A percentile compares a stretch with the other conserved stretches of the same genome.
Conservation (phyloP, 2,329 filamentous ascomycete species). For the Pseudogymnoascus sp. region DNA sequence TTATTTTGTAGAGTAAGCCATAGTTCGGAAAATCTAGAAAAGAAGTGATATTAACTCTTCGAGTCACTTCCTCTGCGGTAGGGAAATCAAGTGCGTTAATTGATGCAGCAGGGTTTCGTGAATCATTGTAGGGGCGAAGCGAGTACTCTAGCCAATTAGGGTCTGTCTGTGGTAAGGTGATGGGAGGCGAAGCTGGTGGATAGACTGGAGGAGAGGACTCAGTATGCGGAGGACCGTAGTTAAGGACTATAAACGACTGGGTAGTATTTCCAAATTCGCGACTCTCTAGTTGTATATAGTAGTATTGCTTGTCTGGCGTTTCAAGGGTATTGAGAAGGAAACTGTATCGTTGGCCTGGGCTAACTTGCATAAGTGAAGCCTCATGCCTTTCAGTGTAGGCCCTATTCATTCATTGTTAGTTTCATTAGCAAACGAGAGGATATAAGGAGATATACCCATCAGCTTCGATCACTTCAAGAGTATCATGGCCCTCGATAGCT, state of each 20-base stretch:
- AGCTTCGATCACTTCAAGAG: slow-evolving; percentile 51
- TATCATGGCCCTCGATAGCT: slow-evolving; percentile 47
- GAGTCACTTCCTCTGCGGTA: slow-evolving; percentile 28
- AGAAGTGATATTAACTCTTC: slow-evolving; percentile 30
- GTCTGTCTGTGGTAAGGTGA: slow-evolving; percentile 21
- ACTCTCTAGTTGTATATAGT: slow-evolving; percentile 36
- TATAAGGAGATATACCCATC: slow-evolving; percentile 35
- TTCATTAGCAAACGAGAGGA: slow-evolving; percentile 10
- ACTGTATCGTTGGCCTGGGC: slow-evolving; percentile 42
- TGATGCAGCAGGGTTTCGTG: neutral
- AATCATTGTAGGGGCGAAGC: slow-evolving; percentile 21
- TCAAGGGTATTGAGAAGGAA: slow-evolving; percentile 38
- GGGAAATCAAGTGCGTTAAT: slow-evolving; percentile 20
- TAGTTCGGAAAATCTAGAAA: neutral
- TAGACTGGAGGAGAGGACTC: slow-evolving; percentile 10
- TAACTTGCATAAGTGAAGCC: slow-evolving; percentile 38
- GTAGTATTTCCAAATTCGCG: slow-evolving; percentile 34
- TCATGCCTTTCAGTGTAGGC: slow-evolving; percentile 33
- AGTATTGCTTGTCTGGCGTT: slow-evolving; percentile 27
- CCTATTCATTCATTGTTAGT: slow-evolving; percentile 16
- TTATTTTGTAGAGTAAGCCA: slow-evolving; percentile 22
- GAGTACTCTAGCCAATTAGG: slow-evolving; percentile 29
- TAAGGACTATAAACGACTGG: slow-evolving; percentile 34
- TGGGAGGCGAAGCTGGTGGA: slow-evolving; percentile 17
- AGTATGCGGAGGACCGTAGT: slow-evolving; percentile 24